phyloP scores from a whole-genome alignment of 164 flowering plant species.

The Umbilicus rupestris region DNA sequence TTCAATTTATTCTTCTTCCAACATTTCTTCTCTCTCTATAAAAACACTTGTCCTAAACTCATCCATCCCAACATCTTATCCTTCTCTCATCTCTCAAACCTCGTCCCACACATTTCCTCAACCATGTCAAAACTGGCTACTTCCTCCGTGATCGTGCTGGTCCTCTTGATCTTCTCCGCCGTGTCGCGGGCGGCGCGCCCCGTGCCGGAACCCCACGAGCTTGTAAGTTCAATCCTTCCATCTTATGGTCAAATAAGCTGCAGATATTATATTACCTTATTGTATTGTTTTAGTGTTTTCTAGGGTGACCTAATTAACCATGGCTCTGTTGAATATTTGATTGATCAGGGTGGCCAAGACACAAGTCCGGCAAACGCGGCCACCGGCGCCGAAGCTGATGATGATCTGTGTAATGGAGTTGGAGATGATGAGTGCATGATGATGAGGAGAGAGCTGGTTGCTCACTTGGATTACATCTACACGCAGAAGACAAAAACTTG shows the following conservation, averaged over 20 bases:
- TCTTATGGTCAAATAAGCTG: too few relatives aligned
- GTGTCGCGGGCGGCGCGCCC: background rate
- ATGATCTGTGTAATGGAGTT: background rate
- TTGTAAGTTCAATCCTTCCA: too few relatives aligned
- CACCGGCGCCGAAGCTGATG: background rate
- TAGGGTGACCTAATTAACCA: too few relatives aligned
- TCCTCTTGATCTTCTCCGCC: background rate
- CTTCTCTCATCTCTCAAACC: background rate
- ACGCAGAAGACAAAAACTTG: background rate
- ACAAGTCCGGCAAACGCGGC: too few relatives aligned
- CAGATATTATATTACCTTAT: too few relatives aligned
- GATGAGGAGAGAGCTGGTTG: slow-evolving; percentile 4
- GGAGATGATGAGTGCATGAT: slow-evolving; percentile 1
- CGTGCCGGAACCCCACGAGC: background rate
- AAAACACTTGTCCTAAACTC: too few relatives aligned
- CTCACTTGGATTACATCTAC: slow-evolving; percentile 6
- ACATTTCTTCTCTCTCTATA: background rate
- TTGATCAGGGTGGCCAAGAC: too few relatives aligned
- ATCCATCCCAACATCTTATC: background rate
- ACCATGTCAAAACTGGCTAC: background rate
- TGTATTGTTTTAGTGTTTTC: too few relatives aligned
- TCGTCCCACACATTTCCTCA: background rate
- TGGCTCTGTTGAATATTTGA: too few relatives aligned
- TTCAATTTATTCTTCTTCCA: background rate
- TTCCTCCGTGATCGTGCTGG: background rate